Evolutionary conservation across 2,329 filamentous ascomycete genomes (phyloP).

Genomic region (Pseudogymnoascus sp.): DNA sequence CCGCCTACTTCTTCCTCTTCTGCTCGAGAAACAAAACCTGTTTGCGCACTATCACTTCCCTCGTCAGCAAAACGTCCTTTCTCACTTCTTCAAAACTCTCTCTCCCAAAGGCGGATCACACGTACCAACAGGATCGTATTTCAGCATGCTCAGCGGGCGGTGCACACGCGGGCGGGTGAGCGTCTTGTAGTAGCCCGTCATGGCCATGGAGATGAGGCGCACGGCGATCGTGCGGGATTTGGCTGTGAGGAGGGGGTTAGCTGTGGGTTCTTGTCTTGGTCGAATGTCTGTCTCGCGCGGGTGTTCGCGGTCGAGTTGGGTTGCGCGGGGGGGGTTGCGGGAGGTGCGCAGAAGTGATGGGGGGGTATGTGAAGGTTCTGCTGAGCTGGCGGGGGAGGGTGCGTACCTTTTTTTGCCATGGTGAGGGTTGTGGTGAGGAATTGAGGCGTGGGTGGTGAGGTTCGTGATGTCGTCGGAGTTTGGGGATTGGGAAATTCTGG

Average conservation of each 20-base stretch:
- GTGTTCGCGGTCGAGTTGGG: not conserved
- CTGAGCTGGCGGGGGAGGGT: not conserved
- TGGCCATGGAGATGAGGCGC: conserved; percentile 94
- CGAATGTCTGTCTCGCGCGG: not conserved
- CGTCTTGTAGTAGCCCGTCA: conserved; percentile 96
- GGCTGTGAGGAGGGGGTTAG: conserved; percentile 13
- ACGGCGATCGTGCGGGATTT: conserved; percentile 91
- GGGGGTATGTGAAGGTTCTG: not conserved
- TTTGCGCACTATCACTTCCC: conserved; percentile 59
- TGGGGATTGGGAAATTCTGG: not conserved
- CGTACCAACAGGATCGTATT: conserved; percentile 94
- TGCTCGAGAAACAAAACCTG: conserved; percentile 89
- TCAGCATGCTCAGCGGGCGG: conserved; percentile 89
- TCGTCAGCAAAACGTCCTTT: not conserved
- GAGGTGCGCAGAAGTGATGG: too few species aligned
- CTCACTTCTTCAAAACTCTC: not conserved
- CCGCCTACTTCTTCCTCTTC: conserved; percentile 59
- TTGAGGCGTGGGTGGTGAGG: not conserved
- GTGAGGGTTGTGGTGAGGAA: conserved; percentile 12
- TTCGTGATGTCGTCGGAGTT: not conserved
- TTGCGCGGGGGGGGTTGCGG: not conserved
- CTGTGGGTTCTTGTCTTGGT: not conserved
- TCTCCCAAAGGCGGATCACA: not conserved
- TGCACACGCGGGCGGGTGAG: conserved; percentile 73
- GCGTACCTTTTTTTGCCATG: conserved; percentile 39